A percentile compares a stretch with the other conserved stretches of the same genome.
Evolutionary conservation across 805 yeast species (phyloP).

Genomic region (Wickerhamiella azymoides): DNA sequence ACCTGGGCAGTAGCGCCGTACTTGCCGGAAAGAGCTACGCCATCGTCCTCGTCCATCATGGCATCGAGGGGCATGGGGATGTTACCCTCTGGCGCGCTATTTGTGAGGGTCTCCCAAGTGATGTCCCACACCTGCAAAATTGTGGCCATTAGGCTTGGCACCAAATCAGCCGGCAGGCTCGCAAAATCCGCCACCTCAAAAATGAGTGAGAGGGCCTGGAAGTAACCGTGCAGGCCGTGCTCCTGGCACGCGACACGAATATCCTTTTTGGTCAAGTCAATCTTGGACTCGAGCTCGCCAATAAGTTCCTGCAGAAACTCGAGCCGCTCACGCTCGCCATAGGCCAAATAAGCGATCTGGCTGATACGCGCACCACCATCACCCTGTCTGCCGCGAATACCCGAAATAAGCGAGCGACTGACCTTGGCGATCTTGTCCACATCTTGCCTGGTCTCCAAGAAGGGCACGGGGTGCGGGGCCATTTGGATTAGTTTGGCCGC

Average conservation of each 20-base stretch:
- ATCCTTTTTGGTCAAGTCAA: conserved; percentile 26
- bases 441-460: conserved; percentile 15
- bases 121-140: conserved; percentile 31
- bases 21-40: conserved; percentile 16
- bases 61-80: conserved; percentile 9
- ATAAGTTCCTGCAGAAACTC: conserved; percentile 26
- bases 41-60: conserved; percentile 30
- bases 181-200: conserved; percentile 23
- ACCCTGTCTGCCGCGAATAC: conserved; percentile 43
- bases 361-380: conserved; percentile 69
- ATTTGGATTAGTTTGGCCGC: conserved; percentile 35
- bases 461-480: conserved; percentile 29
- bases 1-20: conserved; percentile 29
- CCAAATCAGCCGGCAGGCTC: conserved; percentile 10
- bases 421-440: conserved; percentile 20
- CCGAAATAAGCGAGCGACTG: conserved; percentile 21
- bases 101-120: conserved; percentile 38
- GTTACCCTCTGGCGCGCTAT: conserved; percentile 61
- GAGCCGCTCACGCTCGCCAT: conserved; percentile 8
- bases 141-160: conserved; percentile 13
- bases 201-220: conserved; percentile 41
- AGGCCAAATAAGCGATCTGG: conserved; percentile 33
- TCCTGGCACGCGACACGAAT: conserved; percentile 33
- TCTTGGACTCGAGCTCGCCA: conserved; percentile 19
- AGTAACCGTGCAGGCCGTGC: conserved; percentile 55